Evolutionary conservation across 805 yeast species (phyloP).

Genomic region (Kregervanrija fluxuum): DNA sequence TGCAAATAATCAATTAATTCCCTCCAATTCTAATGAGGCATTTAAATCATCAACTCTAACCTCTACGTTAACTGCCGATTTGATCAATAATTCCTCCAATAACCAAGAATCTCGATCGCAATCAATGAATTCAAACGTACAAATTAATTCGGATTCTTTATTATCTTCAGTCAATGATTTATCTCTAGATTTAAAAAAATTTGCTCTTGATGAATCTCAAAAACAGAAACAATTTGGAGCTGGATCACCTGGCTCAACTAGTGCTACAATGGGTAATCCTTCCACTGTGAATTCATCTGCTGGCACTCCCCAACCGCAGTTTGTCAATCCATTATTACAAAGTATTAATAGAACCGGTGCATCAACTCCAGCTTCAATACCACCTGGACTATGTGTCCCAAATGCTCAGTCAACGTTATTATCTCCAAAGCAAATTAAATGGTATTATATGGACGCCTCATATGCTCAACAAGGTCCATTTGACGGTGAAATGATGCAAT

Average conservation of each 20-base stretch:
- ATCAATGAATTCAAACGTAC: too few relatives aligned
- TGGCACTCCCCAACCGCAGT: background rate
- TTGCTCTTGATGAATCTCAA: too few relatives aligned
- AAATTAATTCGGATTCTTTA: too few relatives aligned
- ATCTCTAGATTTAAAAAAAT: too few relatives aligned
- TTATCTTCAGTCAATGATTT: too few relatives aligned
- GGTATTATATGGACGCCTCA: slow-evolving; percentile 69
- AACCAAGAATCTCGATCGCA: too few relatives aligned
- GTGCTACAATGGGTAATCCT: slow-evolving; percentile 1
- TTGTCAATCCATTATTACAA: slow-evolving; percentile 1
- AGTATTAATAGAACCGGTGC: background rate
- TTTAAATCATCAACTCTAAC: background rate
- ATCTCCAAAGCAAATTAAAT: slow-evolving; percentile 35
- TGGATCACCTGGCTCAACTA: background rate
- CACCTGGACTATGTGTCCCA: slow-evolving; percentile 15
- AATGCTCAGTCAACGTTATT: slow-evolving; percentile 5
- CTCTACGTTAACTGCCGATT: background rate
- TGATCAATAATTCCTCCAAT: too few relatives aligned
- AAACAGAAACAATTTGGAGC: too few relatives aligned
- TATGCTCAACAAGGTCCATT: slow-evolving; percentile 81
- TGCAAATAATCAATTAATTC: slow-evolving; percentile 20
- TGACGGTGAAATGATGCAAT: slow-evolving; percentile 65
- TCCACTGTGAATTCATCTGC: background rate
- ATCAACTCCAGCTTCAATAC: slow-evolving; percentile 2
- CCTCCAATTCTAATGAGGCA: slow-evolving; percentile 17